phyloP scores from a whole-genome alignment of 139 green algal species.

The Pleodorina starrii region DNA sequence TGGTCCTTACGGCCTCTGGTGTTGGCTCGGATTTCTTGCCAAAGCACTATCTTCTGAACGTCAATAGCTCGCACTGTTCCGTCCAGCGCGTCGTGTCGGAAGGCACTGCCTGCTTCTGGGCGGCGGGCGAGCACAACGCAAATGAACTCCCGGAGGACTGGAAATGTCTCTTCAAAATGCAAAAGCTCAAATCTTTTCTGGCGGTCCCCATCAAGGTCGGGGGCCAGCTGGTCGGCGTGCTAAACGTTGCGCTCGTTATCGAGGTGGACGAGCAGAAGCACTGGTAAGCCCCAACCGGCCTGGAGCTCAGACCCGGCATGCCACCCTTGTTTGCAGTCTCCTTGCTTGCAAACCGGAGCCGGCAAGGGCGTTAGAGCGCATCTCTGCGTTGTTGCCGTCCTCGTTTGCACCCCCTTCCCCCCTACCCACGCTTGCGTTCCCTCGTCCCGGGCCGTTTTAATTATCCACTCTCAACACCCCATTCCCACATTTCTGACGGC shows the following conservation, averaged over 20 bases:
- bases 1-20: slow-evolving; percentile 45
- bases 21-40: slow-evolving; percentile 51
- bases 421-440: no score
- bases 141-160: slow-evolving; percentile 57
- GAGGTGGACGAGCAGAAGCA: slow-evolving; percentile 57
- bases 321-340: no score
- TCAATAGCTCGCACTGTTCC: slow-evolving; percentile 35
- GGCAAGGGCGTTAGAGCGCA: no score
- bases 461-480: no score
- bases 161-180: slow-evolving; percentile 54
- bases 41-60: slow-evolving; percentile 48
- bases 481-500: neutral
- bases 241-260: slow-evolving; percentile 53
- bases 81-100: slow-evolving; percentile 48
- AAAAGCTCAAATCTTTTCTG: slow-evolving; percentile 53
- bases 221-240: slow-evolving; percentile 49
- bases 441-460: no score
- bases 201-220: slow-evolving; percentile 56
- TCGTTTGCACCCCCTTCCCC: no score
- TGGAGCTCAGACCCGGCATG: no score
- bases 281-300: slow-evolving; percentile 36
- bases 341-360: no score
- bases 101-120: slow-evolving; percentile 55
- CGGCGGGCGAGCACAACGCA: slow-evolving; percentile 45
- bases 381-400: no score